phyloP scores from a whole-genome alignment of 371 early-diverging fungal genomes.

The Syncephalastrum monosporum region DNA sequence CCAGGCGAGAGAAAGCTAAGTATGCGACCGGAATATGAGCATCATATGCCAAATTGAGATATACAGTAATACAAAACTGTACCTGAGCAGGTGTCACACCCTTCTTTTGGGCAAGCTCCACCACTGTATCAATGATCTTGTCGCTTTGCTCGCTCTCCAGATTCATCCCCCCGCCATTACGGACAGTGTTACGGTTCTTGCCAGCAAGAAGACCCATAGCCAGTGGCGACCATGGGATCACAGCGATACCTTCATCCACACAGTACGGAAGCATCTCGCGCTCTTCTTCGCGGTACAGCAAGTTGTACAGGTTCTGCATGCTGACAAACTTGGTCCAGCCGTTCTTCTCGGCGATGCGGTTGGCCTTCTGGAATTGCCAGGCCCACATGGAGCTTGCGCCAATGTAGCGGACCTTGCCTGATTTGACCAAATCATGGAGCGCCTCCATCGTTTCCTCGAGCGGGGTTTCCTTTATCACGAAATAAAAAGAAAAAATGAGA shows the following conservation, averaged over 20 bases:
- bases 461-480: constrained; percentile 19
- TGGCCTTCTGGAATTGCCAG: constrained; percentile 46
- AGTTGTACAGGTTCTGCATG: constrained; percentile 55
- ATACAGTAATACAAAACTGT: neutral
- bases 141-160: constrained; percentile 11
- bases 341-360: constrained; percentile 40
- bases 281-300: constrained; percentile 63
- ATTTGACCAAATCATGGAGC: constrained; percentile 47
- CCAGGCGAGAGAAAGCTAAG: constrained; percentile 50
- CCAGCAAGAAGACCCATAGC: constrained; percentile 38
- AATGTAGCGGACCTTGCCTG: constrained; percentile 51
- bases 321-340: constrained; percentile 55
- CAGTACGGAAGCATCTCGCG: constrained; percentile 58
- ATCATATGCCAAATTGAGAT: neutral
- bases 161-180: constrained; percentile 7
- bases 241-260: constrained; percentile 37
- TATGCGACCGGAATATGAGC: neutral
- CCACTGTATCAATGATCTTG: constrained; percentile 33
- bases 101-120: constrained; percentile 42
- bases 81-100: constrained; percentile 36
- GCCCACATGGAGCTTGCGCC: constrained; percentile 33
- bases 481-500: no score
- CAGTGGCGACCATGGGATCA: constrained; percentile 56
- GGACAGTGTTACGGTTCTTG: constrained; percentile 25
- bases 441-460: constrained; percentile 59